Conservation (phyloP, 2,329 filamentous ascomycete species). For the Aaosphaeria pasadenensis region DNA sequence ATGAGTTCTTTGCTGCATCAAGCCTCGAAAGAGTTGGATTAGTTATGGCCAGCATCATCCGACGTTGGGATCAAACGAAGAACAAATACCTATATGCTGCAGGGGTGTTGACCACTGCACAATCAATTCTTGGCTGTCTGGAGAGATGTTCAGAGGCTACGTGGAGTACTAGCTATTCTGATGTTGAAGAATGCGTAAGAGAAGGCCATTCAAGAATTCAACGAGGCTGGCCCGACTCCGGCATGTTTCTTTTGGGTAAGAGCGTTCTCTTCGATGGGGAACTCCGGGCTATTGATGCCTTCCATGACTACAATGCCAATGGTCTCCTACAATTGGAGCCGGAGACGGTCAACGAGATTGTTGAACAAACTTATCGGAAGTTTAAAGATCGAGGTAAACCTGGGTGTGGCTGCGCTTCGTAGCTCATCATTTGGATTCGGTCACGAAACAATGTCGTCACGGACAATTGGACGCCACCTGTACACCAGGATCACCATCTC, state of each 20-base stretch:
- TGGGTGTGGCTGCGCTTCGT: constrained; percentile 32
- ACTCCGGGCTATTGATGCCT: constrained; percentile 19
- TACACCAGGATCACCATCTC: no score
- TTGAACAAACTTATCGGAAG: constrained; percentile 15
- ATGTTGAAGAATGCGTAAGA: constrained; percentile 31
- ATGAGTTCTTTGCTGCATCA: constrained; percentile 34
- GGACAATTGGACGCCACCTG: no score
- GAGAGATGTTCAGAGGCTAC: constrained; percentile 22
- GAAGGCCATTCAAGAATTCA: constrained; percentile 36
- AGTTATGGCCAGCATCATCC: constrained; percentile 21
- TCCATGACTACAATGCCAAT: constrained; percentile 23
- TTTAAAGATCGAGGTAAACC: constrained; percentile 20
- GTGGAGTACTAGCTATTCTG: constrained; percentile 30
- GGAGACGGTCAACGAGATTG: constrained; percentile 17
- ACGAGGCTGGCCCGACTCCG: constrained; percentile 36
- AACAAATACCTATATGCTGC: constrained; percentile 37
- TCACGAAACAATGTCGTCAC: no score
- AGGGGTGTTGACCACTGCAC: constrained; percentile 27
- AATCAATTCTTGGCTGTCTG: constrained; percentile 27
- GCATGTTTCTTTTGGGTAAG: constrained; percentile 38
- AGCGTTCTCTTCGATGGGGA: constrained; percentile 35
- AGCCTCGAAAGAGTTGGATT: constrained; percentile 30
- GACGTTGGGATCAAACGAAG: constrained; percentile 31
- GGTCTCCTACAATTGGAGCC: constrained; percentile 10
- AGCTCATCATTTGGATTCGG: no score